Conservation (phyloP, 257 asterid species). For the Handroanthus guayacan region DNA sequence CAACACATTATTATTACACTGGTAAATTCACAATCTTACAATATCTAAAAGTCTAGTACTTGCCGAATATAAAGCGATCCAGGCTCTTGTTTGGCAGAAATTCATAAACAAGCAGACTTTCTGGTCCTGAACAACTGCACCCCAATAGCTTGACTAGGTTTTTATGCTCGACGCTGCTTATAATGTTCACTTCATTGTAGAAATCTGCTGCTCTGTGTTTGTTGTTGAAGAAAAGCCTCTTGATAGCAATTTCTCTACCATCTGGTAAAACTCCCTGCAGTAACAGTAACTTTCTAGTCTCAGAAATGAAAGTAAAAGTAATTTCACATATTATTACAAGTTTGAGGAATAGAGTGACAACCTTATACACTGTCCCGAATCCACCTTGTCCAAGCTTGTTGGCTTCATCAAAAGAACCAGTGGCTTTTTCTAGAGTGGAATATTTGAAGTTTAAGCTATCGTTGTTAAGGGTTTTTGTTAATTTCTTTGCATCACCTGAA, state of each 20-base stretch:
- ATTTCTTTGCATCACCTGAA: conserved; percentile 62
- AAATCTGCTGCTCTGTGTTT: conserved; percentile 89
- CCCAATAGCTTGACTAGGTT: conserved; percentile 86
- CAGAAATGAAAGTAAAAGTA: conserved; percentile 45
- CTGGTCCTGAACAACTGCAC: conserved; percentile 91
- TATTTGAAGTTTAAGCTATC: conserved; percentile 89
- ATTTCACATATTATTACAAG: background rate
- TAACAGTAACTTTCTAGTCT: background rate
- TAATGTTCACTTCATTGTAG: conserved; percentile 90
- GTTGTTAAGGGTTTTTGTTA: conserved; percentile 64
- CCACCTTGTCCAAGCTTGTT: conserved; percentile 98
- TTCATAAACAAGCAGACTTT: conserved; percentile 92
- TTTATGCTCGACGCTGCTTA: conserved; percentile 89
- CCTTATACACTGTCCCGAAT: conserved; percentile 93
- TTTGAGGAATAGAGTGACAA: conserved; percentile 34
- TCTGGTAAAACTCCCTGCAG: conserved; percentile 70
- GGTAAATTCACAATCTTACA: background rate
- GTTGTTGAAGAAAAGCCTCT: conserved; percentile 80
- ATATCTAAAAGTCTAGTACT: conserved; percentile 30
- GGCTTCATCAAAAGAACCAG: conserved; percentile 70
- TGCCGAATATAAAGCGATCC: conserved; percentile 81
- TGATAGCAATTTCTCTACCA: conserved; percentile 90
- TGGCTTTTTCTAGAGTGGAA: conserved; percentile 91
- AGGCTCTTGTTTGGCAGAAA: conserved; percentile 75
- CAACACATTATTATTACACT: conserved; percentile 1